These are phyloP conservation scores for Pseudocercospora crystallina DNA, from an alignment of 2,329 filamentous ascomycete genomes.

Conservation along the genomic window DNA sequence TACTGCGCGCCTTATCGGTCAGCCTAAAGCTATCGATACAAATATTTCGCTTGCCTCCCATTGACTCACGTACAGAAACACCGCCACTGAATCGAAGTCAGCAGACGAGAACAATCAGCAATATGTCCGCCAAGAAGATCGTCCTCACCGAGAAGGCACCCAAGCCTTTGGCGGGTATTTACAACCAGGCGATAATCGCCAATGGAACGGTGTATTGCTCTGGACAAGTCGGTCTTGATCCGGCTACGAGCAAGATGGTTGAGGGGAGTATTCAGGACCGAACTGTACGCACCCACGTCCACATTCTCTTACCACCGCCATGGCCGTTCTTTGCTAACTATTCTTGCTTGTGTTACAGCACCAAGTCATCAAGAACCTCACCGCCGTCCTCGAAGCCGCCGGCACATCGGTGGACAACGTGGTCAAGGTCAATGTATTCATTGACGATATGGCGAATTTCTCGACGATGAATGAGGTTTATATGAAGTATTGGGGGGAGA, in stretches of 20 bases:
- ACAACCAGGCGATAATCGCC: slow-evolving; percentile 38
- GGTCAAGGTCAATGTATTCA: slow-evolving; percentile 67
- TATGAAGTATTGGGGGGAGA: slow-evolving; percentile 33
- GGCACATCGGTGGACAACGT: slow-evolving; percentile 60
- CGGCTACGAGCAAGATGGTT: slow-evolving; percentile 54
- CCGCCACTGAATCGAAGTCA: no score
- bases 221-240: slow-evolving; percentile 60
- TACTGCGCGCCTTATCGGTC: no score
- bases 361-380: slow-evolving; percentile 60
- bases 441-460: slow-evolving; percentile 66
- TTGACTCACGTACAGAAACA: no score
- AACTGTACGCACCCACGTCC: slow-evolving; percentile 45
- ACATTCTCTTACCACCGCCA: neutral
- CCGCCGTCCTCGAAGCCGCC: slow-evolving; percentile 59
- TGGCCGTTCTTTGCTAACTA: neutral
- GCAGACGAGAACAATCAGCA: neutral
- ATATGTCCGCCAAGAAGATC: slow-evolving; percentile 28
- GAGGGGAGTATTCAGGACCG: slow-evolving; percentile 58
- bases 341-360: slow-evolving; percentile 34
- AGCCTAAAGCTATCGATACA: no score
- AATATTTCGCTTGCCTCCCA: no score
- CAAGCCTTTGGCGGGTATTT: slow-evolving; percentile 28
- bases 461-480: slow-evolving; percentile 59
- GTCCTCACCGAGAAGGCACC: slow-evolving; percentile 32
- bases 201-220: slow-evolving; percentile 72